These are phyloP conservation scores for Rhodotorula taiwanensis DNA, from an alignment of 768 basidiomycete species.

Conservation along the genomic window DNA sequence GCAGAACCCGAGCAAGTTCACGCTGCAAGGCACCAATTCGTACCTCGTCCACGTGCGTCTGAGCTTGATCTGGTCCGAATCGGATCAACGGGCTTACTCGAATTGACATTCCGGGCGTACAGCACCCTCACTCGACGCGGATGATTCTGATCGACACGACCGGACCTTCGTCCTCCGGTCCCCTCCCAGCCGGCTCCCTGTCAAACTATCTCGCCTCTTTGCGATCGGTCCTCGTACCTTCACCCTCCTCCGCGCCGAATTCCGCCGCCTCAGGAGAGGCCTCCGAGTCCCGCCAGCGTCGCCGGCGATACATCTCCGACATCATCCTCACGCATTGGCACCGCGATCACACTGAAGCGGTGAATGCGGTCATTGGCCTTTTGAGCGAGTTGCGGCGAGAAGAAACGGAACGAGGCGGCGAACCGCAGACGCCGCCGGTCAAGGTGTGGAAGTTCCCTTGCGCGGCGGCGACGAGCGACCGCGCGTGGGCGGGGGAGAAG, in stretches of 20 bases:
- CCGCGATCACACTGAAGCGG: constrained; percentile 72
- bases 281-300: too few relatives aligned
- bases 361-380: constrained; percentile 62
- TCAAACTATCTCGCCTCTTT: constrained; percentile 61
- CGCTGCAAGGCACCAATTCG: constrained; percentile 86
- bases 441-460: constrained; percentile 15
- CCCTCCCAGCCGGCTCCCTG: neutral
- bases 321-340: constrained; percentile 91
- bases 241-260: constrained; percentile 25
- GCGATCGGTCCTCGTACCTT: constrained; percentile 31
- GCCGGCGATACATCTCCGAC: constrained; percentile 73
- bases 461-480: neutral
- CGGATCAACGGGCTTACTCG: constrained; percentile 44
- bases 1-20: constrained; percentile 82
- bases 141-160: constrained; percentile 71
- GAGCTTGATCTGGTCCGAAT: neutral
- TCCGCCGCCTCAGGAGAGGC: too few relatives aligned
- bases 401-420: constrained; percentile 4
- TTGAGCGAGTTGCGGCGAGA: constrained; percentile 55
- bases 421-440: neutral
- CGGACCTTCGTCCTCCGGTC: constrained; percentile 54
- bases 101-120: neutral
- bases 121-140: constrained; percentile 21
- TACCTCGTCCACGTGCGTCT: constrained; percentile 57
- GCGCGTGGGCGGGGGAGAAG: neutral